Percentiles rank a stretch among this genome's conserved stretches.
Evolutionary conservation across 345 rosid species (phyloP).

Genomic region (Sisymbrium irio): DNA sequence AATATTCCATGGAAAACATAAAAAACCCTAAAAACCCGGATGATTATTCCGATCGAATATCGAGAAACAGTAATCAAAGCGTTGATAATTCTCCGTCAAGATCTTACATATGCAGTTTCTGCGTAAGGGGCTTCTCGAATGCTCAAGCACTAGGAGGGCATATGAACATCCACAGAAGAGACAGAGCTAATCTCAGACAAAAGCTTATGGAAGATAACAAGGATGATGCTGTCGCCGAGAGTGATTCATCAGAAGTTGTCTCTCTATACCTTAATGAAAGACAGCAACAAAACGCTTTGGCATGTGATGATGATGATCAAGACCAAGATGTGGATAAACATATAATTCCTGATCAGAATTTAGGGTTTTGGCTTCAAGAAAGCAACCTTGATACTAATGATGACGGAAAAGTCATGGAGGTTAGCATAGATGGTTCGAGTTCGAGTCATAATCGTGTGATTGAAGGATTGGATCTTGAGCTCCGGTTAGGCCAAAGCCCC

Average conservation of each 20-base stretch:
- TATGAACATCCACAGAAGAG: conserved; percentile 89
- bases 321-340: conserved; percentile 13
- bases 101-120: conserved; percentile 72
- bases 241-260: conserved; percentile 18
- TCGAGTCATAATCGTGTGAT: conserved; percentile 17
- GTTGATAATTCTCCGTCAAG: conserved; percentile 31
- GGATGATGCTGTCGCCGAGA: conserved; percentile 14
- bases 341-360: background rate
- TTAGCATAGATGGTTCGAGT: conserved; percentile 22
- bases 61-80: conserved; percentile 13
- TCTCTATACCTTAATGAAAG: conserved; percentile 23
- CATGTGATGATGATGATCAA: conserved; percentile 11
- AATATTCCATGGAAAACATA: conserved; percentile 19
- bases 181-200: conserved; percentile 67
- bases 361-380: conserved; percentile 28
- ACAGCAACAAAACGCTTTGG: conserved; percentile 11
- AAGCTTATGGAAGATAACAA: conserved; percentile 31
- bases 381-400: conserved; percentile 3
- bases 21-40: conserved; percentile 18
- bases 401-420: background rate
- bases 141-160: conserved; percentile 96
- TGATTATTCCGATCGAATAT: conserved; percentile 7
- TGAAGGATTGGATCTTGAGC: conserved; percentile 38
- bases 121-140: conserved; percentile 86
- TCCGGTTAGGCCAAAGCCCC: conserved; percentile 34